A percentile compares a stretch with the other conserved stretches of the same genome.
phyloP scores from a whole-genome alignment of 1,284 basidiomycete genomes.

The Trichosporon asahii region DNA sequence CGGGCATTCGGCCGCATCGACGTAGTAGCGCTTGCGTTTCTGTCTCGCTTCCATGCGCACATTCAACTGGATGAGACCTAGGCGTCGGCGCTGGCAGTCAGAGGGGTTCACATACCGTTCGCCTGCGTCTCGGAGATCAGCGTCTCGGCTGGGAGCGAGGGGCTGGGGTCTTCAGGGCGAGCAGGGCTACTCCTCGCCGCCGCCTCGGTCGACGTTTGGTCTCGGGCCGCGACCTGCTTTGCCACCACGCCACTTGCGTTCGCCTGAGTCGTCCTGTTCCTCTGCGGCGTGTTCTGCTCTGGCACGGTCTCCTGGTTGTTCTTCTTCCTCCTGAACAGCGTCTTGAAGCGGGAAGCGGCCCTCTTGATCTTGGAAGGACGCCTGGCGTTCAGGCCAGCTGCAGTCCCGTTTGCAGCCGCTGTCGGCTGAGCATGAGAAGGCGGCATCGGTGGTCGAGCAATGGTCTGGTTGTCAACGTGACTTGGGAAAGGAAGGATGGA shows the following conservation, averaged over 20 bases:
- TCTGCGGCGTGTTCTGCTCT: neutral
- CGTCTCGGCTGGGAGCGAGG: neutral
- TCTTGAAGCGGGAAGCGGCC: neutral
- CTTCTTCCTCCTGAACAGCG: neutral
- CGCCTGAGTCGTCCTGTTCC: neutral
- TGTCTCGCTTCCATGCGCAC: neutral
- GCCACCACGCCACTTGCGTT: too few species aligned
- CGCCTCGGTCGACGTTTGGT: neutral
- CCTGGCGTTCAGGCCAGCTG: neutral
- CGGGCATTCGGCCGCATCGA: neutral
- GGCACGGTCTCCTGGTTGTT: neutral
- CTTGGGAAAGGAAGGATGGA: too few species aligned
- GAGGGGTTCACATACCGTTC: neutral
- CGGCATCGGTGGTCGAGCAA: too few species aligned
- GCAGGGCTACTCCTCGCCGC: too few species aligned
- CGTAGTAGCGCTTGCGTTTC: neutral
- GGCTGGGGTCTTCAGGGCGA: too few species aligned
- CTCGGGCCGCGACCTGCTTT: neutral
- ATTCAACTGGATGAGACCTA: neutral
- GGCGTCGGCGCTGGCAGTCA: neutral
- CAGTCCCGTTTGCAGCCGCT: neutral
- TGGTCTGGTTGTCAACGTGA: too few species aligned
- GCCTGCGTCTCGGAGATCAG: neutral
- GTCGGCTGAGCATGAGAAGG: too few species aligned
- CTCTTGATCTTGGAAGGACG: neutral